Evolutionary conservation across 129 eudicot genomes (phyloP).

Genomic region (Chrysanthemum lavandulifolium): DNA sequence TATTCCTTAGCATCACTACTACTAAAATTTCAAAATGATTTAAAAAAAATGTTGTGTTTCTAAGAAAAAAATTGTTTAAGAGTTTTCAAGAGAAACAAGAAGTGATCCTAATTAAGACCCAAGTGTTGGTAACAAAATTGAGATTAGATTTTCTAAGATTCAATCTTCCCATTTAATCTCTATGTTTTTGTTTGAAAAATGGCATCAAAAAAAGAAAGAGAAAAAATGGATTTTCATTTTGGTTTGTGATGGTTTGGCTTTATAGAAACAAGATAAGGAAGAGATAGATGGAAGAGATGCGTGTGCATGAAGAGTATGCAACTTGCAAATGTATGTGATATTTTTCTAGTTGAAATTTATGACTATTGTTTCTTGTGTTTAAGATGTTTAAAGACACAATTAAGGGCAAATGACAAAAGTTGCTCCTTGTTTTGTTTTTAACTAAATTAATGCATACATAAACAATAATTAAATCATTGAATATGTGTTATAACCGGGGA

Average conservation of each 20-base stretch:
- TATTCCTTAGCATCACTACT: conserved; percentile 69
- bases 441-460: no score
- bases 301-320: conserved; percentile 11
- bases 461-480: no score
- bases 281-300: conserved; percentile 25
- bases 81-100: conserved; percentile 39
- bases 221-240: conserved; percentile 17
- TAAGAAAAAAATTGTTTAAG: background rate
- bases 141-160: conserved; percentile 32
- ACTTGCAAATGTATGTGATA: background rate
- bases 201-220: conserved; percentile 7
- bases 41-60: background rate
- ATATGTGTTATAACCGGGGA: no score
- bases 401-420: no score
- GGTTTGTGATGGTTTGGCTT: conserved; percentile 28
- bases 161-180: conserved; percentile 37
- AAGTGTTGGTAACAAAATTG: conserved; percentile 38
- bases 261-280: conserved; percentile 30
- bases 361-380: background rate
- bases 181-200: conserved; percentile 4
- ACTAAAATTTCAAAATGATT: background rate
- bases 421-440: no score
- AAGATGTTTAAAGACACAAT: no score
- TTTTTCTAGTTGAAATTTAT: background rate
- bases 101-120: conserved; percentile 40